Conservation (phyloP, 331 rosid genomes). For the Quercus phellos region DNA sequence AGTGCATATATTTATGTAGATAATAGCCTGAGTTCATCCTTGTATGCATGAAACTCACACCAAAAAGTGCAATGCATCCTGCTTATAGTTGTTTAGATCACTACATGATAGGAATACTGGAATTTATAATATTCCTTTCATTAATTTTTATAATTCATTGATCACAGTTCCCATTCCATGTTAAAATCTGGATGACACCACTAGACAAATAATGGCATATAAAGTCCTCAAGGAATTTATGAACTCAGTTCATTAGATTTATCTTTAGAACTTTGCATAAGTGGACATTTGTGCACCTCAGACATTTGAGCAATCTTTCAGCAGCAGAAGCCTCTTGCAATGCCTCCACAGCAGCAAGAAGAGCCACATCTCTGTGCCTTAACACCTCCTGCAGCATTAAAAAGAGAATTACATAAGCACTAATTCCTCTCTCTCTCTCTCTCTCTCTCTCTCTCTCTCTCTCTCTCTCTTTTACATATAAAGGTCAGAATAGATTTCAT, state of each 20-base stretch:
- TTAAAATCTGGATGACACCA: neutral
- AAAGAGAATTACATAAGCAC: neutral
- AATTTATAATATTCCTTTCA: neutral
- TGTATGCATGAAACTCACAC: neutral
- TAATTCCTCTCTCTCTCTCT: neutral
- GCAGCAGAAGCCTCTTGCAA: conserved; percentile 37
- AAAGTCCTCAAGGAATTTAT: neutral
- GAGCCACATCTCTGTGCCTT: conserved; percentile 22
- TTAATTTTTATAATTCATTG: neutral
- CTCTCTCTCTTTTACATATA: neutral
- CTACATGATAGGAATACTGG: neutral
- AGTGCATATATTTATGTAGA: neutral
- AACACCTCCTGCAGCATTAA: conserved; percentile 22
- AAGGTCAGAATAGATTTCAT: neutral
- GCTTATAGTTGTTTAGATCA: neutral
- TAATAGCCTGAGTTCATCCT: neutral
- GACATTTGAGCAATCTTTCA: conserved; percentile 31
- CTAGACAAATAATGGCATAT: neutral
- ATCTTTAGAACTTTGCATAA: neutral
- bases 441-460: neutral
- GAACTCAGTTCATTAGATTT: neutral
- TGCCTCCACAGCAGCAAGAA: conserved; percentile 34
- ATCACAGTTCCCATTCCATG: neutral
- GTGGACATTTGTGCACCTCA: conserved; percentile 6
- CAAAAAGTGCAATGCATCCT: neutral